Evolutionary conservation across 345 rosid genomes (phyloP).

Genomic region (Syzygium grande): DNA sequence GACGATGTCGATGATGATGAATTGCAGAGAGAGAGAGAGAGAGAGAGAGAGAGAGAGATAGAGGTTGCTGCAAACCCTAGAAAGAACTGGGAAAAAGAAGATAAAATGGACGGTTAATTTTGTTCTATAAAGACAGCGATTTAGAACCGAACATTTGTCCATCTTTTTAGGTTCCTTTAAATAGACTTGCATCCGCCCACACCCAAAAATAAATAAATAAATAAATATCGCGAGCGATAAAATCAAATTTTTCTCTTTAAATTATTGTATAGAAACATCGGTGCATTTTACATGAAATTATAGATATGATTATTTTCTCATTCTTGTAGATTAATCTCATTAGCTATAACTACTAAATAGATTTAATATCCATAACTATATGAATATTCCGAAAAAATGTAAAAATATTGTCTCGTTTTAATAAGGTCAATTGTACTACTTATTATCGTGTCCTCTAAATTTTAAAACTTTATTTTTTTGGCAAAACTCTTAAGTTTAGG

Average conservation of each 20-base stretch:
- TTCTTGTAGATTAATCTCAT: too few species aligned
- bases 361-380: neutral
- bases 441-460: too few species aligned
- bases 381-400: neutral
- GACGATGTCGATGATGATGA: neutral
- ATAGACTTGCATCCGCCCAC: neutral
- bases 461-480: too few species aligned
- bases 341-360: too few species aligned
- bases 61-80: neutral
- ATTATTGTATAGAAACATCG: neutral
- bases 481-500: neutral
- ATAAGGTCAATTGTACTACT: neutral
- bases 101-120: neutral
- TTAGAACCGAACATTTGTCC: neutral
- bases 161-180: neutral
- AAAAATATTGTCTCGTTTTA: neutral
- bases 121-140: neutral
- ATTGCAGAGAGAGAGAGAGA: neutral
- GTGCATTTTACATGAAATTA: neutral
- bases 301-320: neutral
- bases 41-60: neutral
- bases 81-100: neutral
- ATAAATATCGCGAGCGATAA: neutral
- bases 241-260: neutral
- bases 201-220: neutral